These are phyloP conservation scores for Xerocomus nothofagi DNA, from an alignment of 1,284 basidiomycete species.

Conservation along the genomic window DNA sequence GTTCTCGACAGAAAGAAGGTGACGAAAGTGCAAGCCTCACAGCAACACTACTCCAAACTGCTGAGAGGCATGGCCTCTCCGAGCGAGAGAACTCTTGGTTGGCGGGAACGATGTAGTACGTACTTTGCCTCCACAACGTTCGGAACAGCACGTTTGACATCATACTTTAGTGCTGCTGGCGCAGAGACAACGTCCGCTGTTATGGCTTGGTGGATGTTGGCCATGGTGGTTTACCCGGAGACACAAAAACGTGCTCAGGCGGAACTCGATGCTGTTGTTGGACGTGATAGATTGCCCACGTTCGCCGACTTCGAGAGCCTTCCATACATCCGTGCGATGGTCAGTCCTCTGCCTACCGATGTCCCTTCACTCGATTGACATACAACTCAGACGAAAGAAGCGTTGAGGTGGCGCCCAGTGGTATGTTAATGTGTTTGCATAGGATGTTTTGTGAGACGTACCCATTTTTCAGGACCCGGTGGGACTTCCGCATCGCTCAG, in stretches of 20 bases:
- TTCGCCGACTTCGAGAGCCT: constrained; percentile 9
- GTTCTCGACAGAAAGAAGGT: constrained; percentile 1
- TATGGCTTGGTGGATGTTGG: constrained; percentile 37
- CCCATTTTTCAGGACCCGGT: neutral
- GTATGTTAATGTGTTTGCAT: neutral
- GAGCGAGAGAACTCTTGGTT: constrained; percentile 12
- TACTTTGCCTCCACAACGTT: neutral
- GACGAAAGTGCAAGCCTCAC: constrained; percentile 1
- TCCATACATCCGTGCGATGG: constrained; percentile 12
- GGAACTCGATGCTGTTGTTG: constrained; percentile 40
- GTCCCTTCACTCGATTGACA: neutral
- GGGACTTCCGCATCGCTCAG: constrained; percentile 6
- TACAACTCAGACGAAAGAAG: constrained; percentile 5
- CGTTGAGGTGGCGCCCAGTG: constrained; percentile 10
- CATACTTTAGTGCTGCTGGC: constrained; percentile 1
- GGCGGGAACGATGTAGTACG: constrained; percentile 12
- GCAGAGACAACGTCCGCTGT: constrained; percentile 7
- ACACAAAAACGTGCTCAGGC: constrained; percentile 39
- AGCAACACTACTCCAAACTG: constrained; percentile 3
- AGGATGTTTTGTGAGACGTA: neutral
- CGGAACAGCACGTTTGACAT: neutral
- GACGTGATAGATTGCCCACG: constrained; percentile 14
- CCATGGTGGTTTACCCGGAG: constrained; percentile 41
- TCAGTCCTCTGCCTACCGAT: neutral
- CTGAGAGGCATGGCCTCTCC: constrained; percentile 6